Evolutionary conservation across 2,329 filamentous ascomycete species (phyloP), one percentile per base, ranked within the genome.

Genomic region (Pseudofabraea citricarpa): DNA sequence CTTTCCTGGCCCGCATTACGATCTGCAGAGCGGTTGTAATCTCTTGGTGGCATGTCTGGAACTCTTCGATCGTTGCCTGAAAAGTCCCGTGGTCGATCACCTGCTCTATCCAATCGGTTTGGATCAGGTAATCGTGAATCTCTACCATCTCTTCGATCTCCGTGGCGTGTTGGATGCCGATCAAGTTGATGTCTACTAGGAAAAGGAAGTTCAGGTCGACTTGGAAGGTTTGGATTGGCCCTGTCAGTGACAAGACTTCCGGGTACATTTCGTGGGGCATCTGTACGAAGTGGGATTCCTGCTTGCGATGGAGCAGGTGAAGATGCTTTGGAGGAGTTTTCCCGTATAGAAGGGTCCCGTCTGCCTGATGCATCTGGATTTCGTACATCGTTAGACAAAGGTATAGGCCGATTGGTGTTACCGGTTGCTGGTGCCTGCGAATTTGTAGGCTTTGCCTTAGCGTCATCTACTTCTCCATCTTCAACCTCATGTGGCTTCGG

Each of bases 381-480:
- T n/a, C 42, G 52, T 3, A 52, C 46, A 31, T 56, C 54, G 23
- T 44, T 36, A 9, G 46, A 29, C 16, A 39, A 12, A 4, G 49
- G 26, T 5, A 48, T 23, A 19, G 47, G 24, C 19, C 47, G 20
- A n/a, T 47, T 26, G 12, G 46, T 19, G 22, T 43, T 32, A 4
- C 27, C 23, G 16, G 18, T 19, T 9, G 15, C 21, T 50, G n/a
- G 42, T 36, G 10, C 23, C 10, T 9, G 10, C 9, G 19, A 15
- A 12, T 43, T 40, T 19, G 40, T 22, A 16, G 38, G n/a, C 4
- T 41, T 46, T 10, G 37, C 7, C 62, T 68, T 79, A 24, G 68
- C 70, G 54, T 87, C 84, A 49, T 81, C 77, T 19, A 87, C 83
- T 59, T 89, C 85, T 16, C 85, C 85, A 56, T 89, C 85, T 59